Percentiles rank a stretch among this genome's conserved stretches.
These are phyloP conservation scores for Allium sativum DNA, from an alignment of 106 monocot species.

Conservation along the genomic window DNA sequence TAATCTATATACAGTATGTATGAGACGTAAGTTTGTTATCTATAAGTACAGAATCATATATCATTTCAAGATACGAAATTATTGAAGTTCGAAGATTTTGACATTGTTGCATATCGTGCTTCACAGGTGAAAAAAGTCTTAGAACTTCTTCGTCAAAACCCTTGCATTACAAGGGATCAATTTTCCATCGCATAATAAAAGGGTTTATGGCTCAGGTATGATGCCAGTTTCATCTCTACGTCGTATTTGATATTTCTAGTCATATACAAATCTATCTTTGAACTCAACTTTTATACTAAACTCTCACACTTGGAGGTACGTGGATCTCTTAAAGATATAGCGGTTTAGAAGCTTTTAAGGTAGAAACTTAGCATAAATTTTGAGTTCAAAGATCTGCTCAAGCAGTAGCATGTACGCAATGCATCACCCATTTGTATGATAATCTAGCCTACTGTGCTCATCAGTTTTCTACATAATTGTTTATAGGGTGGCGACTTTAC, in stretches of 20 bases:
- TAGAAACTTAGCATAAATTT: too few relatives aligned
- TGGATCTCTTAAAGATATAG: too few relatives aligned
- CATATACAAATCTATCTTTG: too few relatives aligned
- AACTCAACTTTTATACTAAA: too few relatives aligned
- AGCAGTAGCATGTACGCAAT: not conserved
- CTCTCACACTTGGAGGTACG: not conserved
- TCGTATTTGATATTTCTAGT: not conserved
- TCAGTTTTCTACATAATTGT: not conserved
- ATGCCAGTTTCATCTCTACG: not conserved
- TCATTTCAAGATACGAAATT: too few relatives aligned
- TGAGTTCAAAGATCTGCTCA: not conserved
- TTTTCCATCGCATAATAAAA: slow-evolving; percentile 38
- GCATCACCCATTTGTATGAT: not conserved
- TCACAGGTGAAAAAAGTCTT: slow-evolving; percentile 30
- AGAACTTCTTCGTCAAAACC: slow-evolving; percentile 28
- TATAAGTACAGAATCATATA: too few relatives aligned
- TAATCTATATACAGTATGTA: too few relatives aligned
- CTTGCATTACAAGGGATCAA: slow-evolving; percentile 37
- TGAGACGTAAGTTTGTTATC: too few relatives aligned
- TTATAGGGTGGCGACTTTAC: slow-evolving; percentile 48
- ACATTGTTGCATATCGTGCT: not conserved
- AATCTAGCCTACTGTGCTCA: too few relatives aligned
- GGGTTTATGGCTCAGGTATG: slow-evolving; percentile 43
- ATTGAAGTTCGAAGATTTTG: too few relatives aligned
- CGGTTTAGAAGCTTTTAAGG: too few relatives aligned